Evolutionary conservation across 805 yeast species (phyloP).

Genomic region (Naumovozyma castellii): DNA sequence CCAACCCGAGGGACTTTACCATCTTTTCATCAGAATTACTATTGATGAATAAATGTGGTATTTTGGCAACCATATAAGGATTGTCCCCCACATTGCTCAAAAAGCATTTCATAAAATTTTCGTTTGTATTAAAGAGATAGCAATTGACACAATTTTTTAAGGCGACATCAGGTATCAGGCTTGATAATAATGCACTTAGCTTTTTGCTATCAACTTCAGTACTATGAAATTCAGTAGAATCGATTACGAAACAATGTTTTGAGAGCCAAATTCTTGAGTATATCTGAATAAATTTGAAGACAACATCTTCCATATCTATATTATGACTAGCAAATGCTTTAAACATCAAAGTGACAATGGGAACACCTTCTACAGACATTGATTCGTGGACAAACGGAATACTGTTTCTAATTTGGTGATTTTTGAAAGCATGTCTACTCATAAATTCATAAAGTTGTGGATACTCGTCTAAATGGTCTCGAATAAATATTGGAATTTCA

Average conservation of each 20-base stretch:
- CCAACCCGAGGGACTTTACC: slow-evolving; percentile 35
- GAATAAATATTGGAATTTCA: slow-evolving; percentile 46
- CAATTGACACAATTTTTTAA: slow-evolving; percentile 43
- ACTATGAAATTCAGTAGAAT: slow-evolving; percentile 53
- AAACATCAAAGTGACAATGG: slow-evolving; percentile 40
- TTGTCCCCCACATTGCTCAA: slow-evolving; percentile 3
- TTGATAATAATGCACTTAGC: slow-evolving; percentile 28
- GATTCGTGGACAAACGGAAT: slow-evolving; percentile 48
- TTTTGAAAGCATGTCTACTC: slow-evolving; percentile 53
- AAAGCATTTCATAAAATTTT: slow-evolving; percentile 4
- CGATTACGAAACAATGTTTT: slow-evolving; percentile 52
- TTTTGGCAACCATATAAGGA: slow-evolving; percentile 10
- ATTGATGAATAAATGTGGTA: slow-evolving; percentile 33
- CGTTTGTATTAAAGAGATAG: slow-evolving; percentile 36
- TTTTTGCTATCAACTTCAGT: slow-evolving; percentile 14
- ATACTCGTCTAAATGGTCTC: slow-evolving; percentile 40
- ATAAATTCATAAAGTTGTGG: slow-evolving; percentile 60
- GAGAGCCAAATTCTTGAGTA: slow-evolving; percentile 65
- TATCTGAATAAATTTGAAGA: slow-evolving; percentile 53
- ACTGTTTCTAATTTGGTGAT: slow-evolving; percentile 29
- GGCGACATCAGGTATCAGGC: slow-evolving; percentile 44
- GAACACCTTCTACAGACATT: slow-evolving; percentile 60
- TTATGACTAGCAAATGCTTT: slow-evolving; percentile 30
- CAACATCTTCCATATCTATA: slow-evolving; percentile 40
- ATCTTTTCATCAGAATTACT: slow-evolving; percentile 35